phyloP scores from a whole-genome alignment of 148 eudicot species.

The Amaranthus hypochondriacus region DNA sequence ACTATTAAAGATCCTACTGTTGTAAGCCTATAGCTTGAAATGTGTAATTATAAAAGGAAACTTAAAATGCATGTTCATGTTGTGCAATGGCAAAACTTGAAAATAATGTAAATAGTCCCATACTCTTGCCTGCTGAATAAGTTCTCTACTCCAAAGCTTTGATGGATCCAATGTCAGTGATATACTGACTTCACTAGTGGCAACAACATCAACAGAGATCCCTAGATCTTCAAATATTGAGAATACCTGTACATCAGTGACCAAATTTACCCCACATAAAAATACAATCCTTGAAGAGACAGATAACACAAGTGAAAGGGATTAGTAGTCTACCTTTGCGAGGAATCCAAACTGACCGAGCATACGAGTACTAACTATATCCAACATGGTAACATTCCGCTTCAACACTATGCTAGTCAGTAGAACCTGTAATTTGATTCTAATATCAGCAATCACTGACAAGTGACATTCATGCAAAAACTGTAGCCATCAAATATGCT shows the following conservation, averaged over 20 bases:
- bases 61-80: not conserved
- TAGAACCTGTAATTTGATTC: conserved; percentile 50
- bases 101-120: conserved; percentile 22
- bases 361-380: conserved; percentile 95
- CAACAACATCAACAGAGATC: conserved; percentile 97
- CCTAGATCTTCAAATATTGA: conserved; percentile 84
- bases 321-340: conserved; percentile 55
- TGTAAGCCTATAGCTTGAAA: not conserved
- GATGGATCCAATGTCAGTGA: conserved; percentile 95
- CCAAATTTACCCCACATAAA: not conserved
- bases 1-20: not conserved
- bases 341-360: conserved; percentile 97
- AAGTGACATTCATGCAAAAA: conserved; percentile 6
- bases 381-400: conserved; percentile 96
- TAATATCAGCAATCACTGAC: not conserved
- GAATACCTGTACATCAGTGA: conserved; percentile 58
- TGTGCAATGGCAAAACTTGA: conserved; percentile 1
- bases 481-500: not conserved
- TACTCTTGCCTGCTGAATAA: conserved; percentile 97
- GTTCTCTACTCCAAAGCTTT: conserved; percentile 97
- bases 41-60: not conserved
- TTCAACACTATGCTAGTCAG: conserved; percentile 96
- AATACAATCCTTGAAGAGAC: not conserved
- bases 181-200: conserved; percentile 98
- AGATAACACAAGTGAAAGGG: conserved; percentile 6